Evolutionary conservation across 345 rosid genomes (phyloP).

Genomic region (Microthlaspi erraticum): DNA sequence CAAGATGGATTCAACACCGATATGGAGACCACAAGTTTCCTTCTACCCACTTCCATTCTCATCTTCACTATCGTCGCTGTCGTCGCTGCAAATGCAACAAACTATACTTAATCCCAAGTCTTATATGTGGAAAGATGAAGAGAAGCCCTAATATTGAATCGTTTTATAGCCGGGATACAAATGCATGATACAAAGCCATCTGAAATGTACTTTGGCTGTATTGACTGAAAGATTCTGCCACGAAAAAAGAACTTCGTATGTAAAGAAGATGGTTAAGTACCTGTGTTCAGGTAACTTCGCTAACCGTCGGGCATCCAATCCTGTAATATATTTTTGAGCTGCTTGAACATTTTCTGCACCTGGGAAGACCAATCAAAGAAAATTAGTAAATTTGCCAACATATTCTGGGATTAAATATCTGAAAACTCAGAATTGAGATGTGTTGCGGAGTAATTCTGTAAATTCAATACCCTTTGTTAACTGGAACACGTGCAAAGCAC

Average conservation of each 20-base stretch:
- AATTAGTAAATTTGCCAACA: conserved; percentile 2
- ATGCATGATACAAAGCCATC: background rate
- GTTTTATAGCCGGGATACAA: background rate
- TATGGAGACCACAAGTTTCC: conserved; percentile 9
- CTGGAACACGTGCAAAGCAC: conserved; percentile 79
- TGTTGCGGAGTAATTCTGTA: conserved; percentile 1
- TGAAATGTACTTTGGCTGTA: background rate
- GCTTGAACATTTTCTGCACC: conserved; percentile 80
- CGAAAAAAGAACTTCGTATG: background rate
- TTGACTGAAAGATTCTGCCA: background rate
- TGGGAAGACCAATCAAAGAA: conserved; percentile 41
- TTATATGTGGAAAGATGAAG: background rate
- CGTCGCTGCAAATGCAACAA: conserved; percentile 63
- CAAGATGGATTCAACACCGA: background rate
- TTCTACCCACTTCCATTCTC: conserved; percentile 58
- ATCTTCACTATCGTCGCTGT: conserved; percentile 72
- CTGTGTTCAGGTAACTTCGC: conserved; percentile 77
- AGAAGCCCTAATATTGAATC: background rate
- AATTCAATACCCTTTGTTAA: conserved; percentile 66
- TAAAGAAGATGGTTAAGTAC: conserved; percentile 41
- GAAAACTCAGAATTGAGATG: background rate
- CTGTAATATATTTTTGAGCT: conserved; percentile 91
- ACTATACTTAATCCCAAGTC: background rate
- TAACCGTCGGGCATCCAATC: conserved; percentile 93
- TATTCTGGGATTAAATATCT: background rate